phyloP scores from a whole-genome alignment of 768 basidiomycete species.

The Macrolepiota dolichaula region DNA sequence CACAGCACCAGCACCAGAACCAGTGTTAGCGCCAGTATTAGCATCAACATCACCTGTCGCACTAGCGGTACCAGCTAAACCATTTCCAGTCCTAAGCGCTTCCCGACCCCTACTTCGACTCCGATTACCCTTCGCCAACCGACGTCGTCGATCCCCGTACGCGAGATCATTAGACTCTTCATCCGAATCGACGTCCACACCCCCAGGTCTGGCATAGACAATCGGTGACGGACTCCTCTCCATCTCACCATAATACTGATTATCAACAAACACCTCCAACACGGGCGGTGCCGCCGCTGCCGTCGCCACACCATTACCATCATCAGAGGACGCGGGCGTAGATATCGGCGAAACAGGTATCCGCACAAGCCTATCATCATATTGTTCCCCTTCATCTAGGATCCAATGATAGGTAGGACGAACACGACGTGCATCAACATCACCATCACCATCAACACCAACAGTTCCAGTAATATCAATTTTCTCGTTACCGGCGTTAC shows the following conservation, averaged over 20 bases:
- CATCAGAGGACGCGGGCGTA: neutral
- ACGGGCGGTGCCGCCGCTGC: too few species aligned
- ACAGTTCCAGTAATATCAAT: neutral
- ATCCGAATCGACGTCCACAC: neutral
- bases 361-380: constrained; percentile 2
- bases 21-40: too few species aligned
- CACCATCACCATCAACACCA: too few species aligned
- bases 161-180: neutral
- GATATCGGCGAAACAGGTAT: neutral
- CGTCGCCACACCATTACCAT: neutral
- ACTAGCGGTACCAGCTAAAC: too few species aligned
- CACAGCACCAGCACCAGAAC: neutral
- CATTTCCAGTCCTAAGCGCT: too few species aligned
- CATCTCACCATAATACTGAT: neutral
- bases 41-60: too few species aligned
- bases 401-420: neutral
- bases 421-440: neutral
- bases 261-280: constrained; percentile 8
- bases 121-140: neutral
- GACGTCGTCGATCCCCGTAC: neutral
- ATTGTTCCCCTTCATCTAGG: neutral
- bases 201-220: neutral
- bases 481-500: neutral
- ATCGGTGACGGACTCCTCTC: constrained; percentile 11
- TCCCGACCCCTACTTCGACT: neutral